phyloP scores from a whole-genome alignment of 2,329 filamentous ascomycete genomes.

The Penicillium sp. region DNA sequence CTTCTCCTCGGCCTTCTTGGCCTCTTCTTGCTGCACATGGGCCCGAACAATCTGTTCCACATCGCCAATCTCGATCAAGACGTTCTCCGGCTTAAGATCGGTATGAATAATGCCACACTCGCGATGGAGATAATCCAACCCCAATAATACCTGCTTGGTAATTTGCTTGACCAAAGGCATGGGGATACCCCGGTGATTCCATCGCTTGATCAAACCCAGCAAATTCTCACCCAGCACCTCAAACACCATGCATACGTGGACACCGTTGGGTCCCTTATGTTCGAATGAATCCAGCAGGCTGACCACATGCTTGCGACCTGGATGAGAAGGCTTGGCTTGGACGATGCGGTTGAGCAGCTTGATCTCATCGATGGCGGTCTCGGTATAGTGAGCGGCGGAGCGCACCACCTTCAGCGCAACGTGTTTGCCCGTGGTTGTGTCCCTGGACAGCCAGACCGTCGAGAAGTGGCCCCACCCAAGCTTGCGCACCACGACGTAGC shows the following conservation, averaged over 20 bases:
- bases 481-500: constrained; percentile 95
- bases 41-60: constrained; percentile 98
- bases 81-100: constrained; percentile 96
- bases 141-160: constrained; percentile 94
- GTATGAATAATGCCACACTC: constrained; percentile 99
- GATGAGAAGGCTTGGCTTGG: constrained; percentile 90
- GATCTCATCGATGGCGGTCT: constrained; percentile 98
- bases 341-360: constrained; percentile 97
- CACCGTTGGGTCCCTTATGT: constrained; percentile 93
- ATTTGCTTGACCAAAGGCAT: constrained; percentile 98
- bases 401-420: constrained; percentile 97
- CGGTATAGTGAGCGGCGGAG: constrained; percentile 96
- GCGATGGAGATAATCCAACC: constrained; percentile 92
- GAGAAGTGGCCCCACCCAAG: constrained; percentile 98
- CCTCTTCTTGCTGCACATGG: constrained; percentile 73
- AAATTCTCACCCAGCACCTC: constrained; percentile 96
- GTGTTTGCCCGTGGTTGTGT: constrained; percentile 88
- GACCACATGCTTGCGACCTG: constrained; percentile 92
- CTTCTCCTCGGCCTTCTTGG: constrained; percentile 64
- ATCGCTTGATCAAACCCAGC: constrained; percentile 92
- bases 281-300: constrained; percentile 96
- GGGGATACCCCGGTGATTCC: constrained; percentile 96
- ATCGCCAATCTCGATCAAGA: constrained; percentile 97
- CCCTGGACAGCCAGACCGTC: constrained; percentile 84
- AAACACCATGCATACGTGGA: constrained; percentile 99